Evolutionary conservation across 331 rosid species (phyloP), one percentile per base, ranked within the genome.

Genomic region (Erythrophleum ivorense): DNA sequence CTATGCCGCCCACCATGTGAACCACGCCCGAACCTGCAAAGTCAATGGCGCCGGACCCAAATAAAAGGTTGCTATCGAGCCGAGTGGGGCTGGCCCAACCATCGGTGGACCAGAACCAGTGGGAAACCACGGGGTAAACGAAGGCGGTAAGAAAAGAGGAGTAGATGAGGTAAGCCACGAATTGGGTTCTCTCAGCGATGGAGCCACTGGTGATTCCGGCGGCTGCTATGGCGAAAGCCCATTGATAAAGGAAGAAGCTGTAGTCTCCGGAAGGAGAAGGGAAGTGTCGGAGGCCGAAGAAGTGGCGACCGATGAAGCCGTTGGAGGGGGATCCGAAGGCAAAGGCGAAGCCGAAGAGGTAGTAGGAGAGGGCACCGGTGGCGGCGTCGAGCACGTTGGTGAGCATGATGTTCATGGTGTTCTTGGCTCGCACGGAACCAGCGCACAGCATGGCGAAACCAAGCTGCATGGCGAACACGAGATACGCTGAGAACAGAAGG

Each of bases 371-470:
- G 40, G 89, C 95, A 0, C 97, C 96, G 15, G 94, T 91, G 0
- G 94, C 90, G 0, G 98, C 97, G 45, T 92, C 97, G 1, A 94
- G 93, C 54, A 94, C 96, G 81, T 92, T 94, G 83, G 97, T 94
- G 80, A 94, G 98, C 98, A 92, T 94, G 86, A 94, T 94, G 91
- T 92, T 94, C 96, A 92, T 94, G 71, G 94, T 90, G 87, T 94
- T 94, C 59, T 94, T 94, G 84, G 97, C 97, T 0, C 96, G 92
- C 62, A 94, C 97, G 3, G 97, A 92, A 52, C 98, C 94, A 13
- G 96, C 98, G n/a, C 94, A 94, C 21, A 94, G 93, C 98, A 94
- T 92, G 82, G 98, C 97, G n/a, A 94, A 94, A 29, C 98, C 98
- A 1, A 94, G 97, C 82, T 94, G 96, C 97, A 92, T 94, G 79